Base-by-base conservation (phyloP, 106 monocot genomes). In the Iris macrosiphon region DNA sequence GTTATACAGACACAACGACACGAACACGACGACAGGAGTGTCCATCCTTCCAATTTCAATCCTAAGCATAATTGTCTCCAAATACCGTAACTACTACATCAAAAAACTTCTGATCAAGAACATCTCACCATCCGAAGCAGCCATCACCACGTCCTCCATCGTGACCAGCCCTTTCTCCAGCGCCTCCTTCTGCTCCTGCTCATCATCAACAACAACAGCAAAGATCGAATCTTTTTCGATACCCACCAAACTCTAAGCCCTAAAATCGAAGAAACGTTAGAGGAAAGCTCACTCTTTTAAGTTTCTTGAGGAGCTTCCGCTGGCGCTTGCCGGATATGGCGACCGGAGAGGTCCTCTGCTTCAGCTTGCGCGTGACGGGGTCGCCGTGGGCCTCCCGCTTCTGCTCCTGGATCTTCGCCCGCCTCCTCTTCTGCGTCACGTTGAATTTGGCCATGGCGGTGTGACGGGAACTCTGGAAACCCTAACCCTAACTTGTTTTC, bases 141-240 rank as follows among this genome's bases (percentile, higher is more conserved):
- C 69, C 93, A 88, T 94, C 64, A 84, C 88, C 4, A 94, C 77
- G 55, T 94, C 88, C 12, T 66, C 77, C 88, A 94, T 84, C 1
- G 81, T 79, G 18, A 88, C 45, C 73, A 88, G 61, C 22, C 88
- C 88, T 21, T 84, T 84, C 55, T 79, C 64, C 0, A 94, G 50
- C 16, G 73, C 75, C 28, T 73, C 70, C 75, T 94, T 94, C 43
- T 94, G 80, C 6, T 94, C 88, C 92, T 93, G 71, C n/a, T n/a
- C 6, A 11, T 29, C 50, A 33, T 0, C 21, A 14, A 42, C 9
- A 49, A 57, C 1, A 7, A 0, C 4, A 18, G 11, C 6, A 45
- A 45, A 37, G 24, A 56, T 23, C 13, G 21, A 56, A 56, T 38
- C 28, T 31, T 49, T 49, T 0, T 31, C 11, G 17, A 31, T 8